Percentiles rank a stretch among this genome's conserved stretches.
Conservation (phyloP, 2,329 filamentous ascomycete species). For the Diaporthe aspalathi region DNA sequence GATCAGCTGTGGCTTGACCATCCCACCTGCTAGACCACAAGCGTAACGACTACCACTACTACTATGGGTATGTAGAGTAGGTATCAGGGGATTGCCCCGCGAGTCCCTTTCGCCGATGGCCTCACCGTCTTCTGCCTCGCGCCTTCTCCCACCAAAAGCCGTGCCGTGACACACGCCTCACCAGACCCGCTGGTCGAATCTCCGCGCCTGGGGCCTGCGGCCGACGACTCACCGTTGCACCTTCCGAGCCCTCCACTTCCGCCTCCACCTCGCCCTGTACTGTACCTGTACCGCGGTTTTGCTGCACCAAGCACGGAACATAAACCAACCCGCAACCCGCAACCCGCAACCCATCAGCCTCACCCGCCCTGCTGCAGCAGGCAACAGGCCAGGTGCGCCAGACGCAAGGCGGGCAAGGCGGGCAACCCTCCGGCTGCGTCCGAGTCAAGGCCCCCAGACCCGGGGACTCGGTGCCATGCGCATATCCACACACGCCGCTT, state of each 20-base stretch:
- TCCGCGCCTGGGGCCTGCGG: conserved; percentile 18
- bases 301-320: background rate
- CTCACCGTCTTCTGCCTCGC: conserved; percentile 14
- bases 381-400: background rate
- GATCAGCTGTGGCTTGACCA: conserved; percentile 28
- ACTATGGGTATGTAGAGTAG: no score
- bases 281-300: background rate
- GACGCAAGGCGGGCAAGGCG: background rate
- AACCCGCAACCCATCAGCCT: background rate
- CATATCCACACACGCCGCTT: background rate
- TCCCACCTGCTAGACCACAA: background rate
- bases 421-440: background rate
- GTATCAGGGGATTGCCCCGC: background rate
- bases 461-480: background rate
- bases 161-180: conserved; percentile 25
- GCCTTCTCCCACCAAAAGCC: conserved; percentile 3
- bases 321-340: conserved; percentile 1
- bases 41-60: background rate
- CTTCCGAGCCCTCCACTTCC: conserved; percentile 25
- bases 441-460: conserved; percentile 6
- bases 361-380: background rate
- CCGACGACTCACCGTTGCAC: conserved; percentile 28
- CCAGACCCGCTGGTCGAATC: conserved; percentile 28
- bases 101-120: conserved; percentile 1
- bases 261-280: conserved; percentile 6